A percentile compares a stretch with the other conserved stretches of the same genome.
These are phyloP conservation scores for Chytriomyces confervae DNA, from an alignment of 192 early-diverging fungal genomes.

Conservation along the genomic window DNA sequence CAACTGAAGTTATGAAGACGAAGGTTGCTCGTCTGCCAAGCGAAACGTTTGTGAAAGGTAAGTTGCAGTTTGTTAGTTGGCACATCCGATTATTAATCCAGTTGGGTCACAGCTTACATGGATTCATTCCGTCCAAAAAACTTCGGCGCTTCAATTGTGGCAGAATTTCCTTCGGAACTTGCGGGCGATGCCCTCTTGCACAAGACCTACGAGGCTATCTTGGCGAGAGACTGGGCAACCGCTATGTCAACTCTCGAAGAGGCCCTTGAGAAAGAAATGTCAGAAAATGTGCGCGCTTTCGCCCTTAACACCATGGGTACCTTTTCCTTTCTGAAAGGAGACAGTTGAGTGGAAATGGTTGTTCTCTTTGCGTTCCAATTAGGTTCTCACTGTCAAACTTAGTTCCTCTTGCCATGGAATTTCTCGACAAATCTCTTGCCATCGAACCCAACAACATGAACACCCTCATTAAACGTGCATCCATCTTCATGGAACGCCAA, in stretches of 20 bases:
- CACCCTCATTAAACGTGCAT: slow-evolving; percentile 88
- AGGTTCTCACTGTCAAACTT: background rate
- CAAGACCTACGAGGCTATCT: slow-evolving; percentile 68
- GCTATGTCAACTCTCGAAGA: slow-evolving; percentile 31
- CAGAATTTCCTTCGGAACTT: slow-evolving; percentile 25
- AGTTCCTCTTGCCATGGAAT: slow-evolving; percentile 71
- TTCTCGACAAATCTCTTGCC: slow-evolving; percentile 81
- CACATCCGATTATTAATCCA: background rate
- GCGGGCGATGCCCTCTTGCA: slow-evolving; percentile 44
- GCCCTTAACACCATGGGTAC: slow-evolving; percentile 89
- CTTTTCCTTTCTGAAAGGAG: slow-evolving; percentile 86
- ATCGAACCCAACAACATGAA: slow-evolving; percentile 80
- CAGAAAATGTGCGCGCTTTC: slow-evolving; percentile 57
- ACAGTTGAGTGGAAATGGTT: slow-evolving; percentile 41
- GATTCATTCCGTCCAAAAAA: slow-evolving; percentile 82
- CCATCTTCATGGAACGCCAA: slow-evolving; percentile 87
- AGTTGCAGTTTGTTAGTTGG: background rate
- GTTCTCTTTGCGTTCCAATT: slow-evolving; percentile 2
- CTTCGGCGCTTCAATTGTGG: slow-evolving; percentile 34
- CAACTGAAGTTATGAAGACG: slow-evolving; percentile 74
- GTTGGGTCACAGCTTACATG: slow-evolving; percentile 75
- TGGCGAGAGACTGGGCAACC: slow-evolving; percentile 47
- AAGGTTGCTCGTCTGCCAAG: slow-evolving; percentile 79
- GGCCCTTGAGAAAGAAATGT: background rate
- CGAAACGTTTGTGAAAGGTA: slow-evolving; percentile 75